phyloP scores from a whole-genome alignment of 2,329 filamentous ascomycete species.

The Cladobotryum protrusum region DNA sequence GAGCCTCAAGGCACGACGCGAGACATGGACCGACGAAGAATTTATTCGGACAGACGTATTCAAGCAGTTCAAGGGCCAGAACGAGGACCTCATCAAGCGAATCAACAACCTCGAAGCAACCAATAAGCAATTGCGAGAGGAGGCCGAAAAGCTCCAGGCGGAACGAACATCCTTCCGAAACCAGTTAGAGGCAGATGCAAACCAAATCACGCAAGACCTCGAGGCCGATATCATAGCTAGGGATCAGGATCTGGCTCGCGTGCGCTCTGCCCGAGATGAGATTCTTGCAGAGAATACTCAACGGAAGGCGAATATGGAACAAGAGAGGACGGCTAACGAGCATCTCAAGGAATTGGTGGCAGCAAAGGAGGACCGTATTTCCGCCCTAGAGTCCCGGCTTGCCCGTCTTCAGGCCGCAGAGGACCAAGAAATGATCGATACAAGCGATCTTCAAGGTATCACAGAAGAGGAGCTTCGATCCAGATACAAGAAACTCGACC shows the following conservation, averaged over 20 bases:
- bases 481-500: conserved; percentile 68
- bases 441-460: conserved; percentile 49
- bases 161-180: conserved; percentile 78
- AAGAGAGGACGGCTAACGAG: conserved; percentile 61
- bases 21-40: conserved; percentile 81
- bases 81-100: conserved; percentile 86
- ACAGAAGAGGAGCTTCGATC: conserved; percentile 64
- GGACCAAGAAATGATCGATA: conserved; percentile 39
- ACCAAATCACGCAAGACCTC: conserved; percentile 65
- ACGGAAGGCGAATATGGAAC: conserved; percentile 71
- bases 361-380: conserved; percentile 74
- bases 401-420: conserved; percentile 56
- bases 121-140: conserved; percentile 77
- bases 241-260: conserved; percentile 79
- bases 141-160: conserved; percentile 75
- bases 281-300: conserved; percentile 74
- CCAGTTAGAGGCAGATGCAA: conserved; percentile 75
- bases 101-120: conserved; percentile 87
- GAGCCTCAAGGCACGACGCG: conserved; percentile 59
- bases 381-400: conserved; percentile 75
- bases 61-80: conserved; percentile 82
- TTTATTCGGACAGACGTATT: conserved; percentile 90
- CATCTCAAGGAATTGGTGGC: conserved; percentile 75
- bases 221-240: conserved; percentile 75
- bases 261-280: conserved; percentile 80